phyloP scores from a whole-genome alignment of 2,329 filamentous ascomycete genomes.

The Corniculantispora saksenae region DNA sequence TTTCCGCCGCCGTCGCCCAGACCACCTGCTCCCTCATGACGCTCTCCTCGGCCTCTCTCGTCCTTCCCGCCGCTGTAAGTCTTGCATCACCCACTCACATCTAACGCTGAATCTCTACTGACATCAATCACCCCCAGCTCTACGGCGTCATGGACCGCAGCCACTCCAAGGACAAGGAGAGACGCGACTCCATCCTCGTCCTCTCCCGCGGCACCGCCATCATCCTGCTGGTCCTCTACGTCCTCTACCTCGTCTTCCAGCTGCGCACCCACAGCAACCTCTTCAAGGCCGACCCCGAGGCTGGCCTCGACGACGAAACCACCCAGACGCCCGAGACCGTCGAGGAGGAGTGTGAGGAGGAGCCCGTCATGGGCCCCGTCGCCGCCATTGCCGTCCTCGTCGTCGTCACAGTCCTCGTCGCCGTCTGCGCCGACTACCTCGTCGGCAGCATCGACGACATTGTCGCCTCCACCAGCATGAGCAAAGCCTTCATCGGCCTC shows the following conservation, averaged over 20 bases:
- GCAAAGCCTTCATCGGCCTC: constrained; percentile 78
- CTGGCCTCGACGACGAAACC: constrained; percentile 44
- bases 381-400: constrained; percentile 68
- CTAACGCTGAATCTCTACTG: not conserved
- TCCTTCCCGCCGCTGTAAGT: constrained; percentile 71
- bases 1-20: constrained; percentile 75
- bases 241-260: constrained; percentile 77
- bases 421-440: constrained; percentile 74
- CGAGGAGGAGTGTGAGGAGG: constrained; percentile 36
- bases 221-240: constrained; percentile 73
- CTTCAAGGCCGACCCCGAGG: constrained; percentile 57
- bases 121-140: constrained; percentile 45
- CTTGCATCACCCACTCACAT: not conserved
- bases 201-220: constrained; percentile 76
- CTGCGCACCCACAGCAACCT: constrained; percentile 72
- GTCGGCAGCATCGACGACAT: constrained; percentile 75
- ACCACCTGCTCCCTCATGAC: constrained; percentile 77
- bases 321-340: constrained; percentile 48
- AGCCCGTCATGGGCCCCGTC: constrained; percentile 60
- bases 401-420: constrained; percentile 67
- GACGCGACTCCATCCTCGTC: constrained; percentile 61
- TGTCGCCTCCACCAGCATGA: constrained; percentile 69
- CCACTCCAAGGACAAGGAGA: constrained; percentile 44
- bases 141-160: constrained; percentile 63
- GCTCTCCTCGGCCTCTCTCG: constrained; percentile 73